Base-by-base conservation (phyloP, 306 rosid species). In the Casuarina equisetifolia region DNA sequence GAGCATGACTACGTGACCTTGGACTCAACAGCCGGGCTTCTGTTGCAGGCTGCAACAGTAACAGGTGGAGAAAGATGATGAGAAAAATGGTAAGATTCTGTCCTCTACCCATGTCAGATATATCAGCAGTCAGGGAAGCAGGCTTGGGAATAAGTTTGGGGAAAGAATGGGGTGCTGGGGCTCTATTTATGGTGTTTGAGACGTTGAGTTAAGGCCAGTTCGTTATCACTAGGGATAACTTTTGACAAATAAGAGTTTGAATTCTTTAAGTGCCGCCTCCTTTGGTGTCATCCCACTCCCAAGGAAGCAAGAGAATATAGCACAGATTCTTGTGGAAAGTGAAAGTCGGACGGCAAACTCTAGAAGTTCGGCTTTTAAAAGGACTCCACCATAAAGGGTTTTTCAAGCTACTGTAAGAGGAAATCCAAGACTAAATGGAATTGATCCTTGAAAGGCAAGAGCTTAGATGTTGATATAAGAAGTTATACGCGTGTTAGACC, bases 111-210 rank as follows among this genome's bases (percentile, higher is more conserved):
- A 91, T 90, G 63, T 74, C 74, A 62, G 74, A 67, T 15, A 40
- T 48, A 15, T 48, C 55, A 8, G 5, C 8, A 53, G 59, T 45
- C 3, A 79, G 32, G 32, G 32, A 25, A 25, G 32, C 32, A 25
- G 32, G 52, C 75, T 44, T n/a, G 42, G 69, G 57, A 72, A 43
- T 38, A 4, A 69, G 82, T 75, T 74, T 73, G 61, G 79, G 55
- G 69, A 77, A 76, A 69, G 64, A 4, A 15, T 11, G 11, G 67
- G 58, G 63, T 70, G 74, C 66, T 57, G 83, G 68, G 35, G 57
- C 49, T 70, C 73, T 86, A 86, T 84, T 84, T 90, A 88, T 88
- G 86, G 80, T 80, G 78, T 70, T 55, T 53, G 19, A 5, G 49
- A 42, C 51, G 64, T 40, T 45, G 52, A 73, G 35, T 1, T 40